Conservation (phyloP, 1,284 basidiomycete species). For the Malassezia furfur region DNA sequence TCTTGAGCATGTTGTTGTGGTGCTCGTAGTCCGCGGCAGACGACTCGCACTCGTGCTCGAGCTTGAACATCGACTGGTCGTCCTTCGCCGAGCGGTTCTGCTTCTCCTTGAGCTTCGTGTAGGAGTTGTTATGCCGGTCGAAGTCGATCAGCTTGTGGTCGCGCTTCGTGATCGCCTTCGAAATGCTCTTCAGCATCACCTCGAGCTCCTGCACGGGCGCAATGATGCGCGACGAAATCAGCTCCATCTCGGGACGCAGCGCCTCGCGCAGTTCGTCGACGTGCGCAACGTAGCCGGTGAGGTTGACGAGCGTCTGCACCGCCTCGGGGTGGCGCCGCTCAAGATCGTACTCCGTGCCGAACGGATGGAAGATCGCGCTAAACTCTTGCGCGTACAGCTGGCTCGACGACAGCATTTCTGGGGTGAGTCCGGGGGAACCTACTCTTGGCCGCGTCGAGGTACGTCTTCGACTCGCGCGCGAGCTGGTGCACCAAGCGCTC, state of each 20-base stretch:
- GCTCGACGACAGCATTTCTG: constrained; percentile 71
- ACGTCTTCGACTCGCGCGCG: constrained; percentile 79
- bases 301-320: constrained; percentile 67
- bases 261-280: constrained; percentile 74
- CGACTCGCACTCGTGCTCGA: constrained; percentile 94
- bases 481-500: constrained; percentile 79
- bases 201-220: constrained; percentile 82
- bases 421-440: not conserved
- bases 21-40: constrained; percentile 93
- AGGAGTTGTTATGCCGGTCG: constrained; percentile 88
- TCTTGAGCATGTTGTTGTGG: constrained; percentile 83
- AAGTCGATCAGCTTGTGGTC: constrained; percentile 95
- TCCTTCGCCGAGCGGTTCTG: constrained; percentile 54
- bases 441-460: constrained; percentile 57
- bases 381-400: constrained; percentile 69
- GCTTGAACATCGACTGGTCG: constrained; percentile 54
- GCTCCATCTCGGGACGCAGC: constrained; percentile 81
- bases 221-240: constrained; percentile 79
- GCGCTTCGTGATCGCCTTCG: constrained; percentile 89
- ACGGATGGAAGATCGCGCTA: constrained; percentile 54
- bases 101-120: constrained; percentile 91
- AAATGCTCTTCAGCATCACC: constrained; percentile 71
- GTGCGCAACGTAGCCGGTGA: constrained; percentile 60
- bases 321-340: constrained; percentile 68
- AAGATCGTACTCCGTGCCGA: constrained; percentile 64